Evolutionary conservation across 495 filamentous ascomycete species (phyloP), one percentile per base, ranked within the genome.

Genomic region (Cenococcum geophilum): DNA sequence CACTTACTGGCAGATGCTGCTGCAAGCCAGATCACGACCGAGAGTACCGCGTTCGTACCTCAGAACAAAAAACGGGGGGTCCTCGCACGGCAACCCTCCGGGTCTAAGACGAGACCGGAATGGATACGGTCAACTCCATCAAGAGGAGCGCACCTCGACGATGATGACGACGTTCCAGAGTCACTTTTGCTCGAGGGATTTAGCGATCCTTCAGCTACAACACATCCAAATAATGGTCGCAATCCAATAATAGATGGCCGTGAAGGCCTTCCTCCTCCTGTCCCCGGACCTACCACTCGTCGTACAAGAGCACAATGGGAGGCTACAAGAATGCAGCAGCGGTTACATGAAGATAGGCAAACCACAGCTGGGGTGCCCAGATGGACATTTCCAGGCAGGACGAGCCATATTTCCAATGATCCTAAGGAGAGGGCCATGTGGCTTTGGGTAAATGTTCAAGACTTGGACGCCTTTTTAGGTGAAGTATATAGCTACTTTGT

Each of bases 401-500:
- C 55, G 21, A 56, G 62, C 8, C 58, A 59, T 8, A 47, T 61
- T 36, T 57, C 59, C n/a, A 55, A 21, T 37, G 83, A 86, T 68
- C 86, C 87, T 12, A 88, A 86, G 74, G 85, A 91, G 67, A 89
- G 85, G 72, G 92, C 93, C 3, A 86, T 96, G 81, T 97, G 92
- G 88, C 86, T 86, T 70, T 98, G 93, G 91, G 88, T 89, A 59
- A 97, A 96, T 69, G 89, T 95, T 34, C 82, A 85, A 48, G 93
- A 97, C 69, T 76, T 98, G 60, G 93, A 98, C 72, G 87, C 85
- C 61, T 97, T 97, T 72, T 80, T 98, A 49, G 79, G 82, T 63
- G 88, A 96, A 57, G 92, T 97, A 23, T 98, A 97, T 72, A 79
- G 85, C 45, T 98, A 97, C 70, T 98, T 88, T 72, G 73, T 84